Conservation (phyloP, 257 asterid genomes). For the Solanum ossicruentum region DNA sequence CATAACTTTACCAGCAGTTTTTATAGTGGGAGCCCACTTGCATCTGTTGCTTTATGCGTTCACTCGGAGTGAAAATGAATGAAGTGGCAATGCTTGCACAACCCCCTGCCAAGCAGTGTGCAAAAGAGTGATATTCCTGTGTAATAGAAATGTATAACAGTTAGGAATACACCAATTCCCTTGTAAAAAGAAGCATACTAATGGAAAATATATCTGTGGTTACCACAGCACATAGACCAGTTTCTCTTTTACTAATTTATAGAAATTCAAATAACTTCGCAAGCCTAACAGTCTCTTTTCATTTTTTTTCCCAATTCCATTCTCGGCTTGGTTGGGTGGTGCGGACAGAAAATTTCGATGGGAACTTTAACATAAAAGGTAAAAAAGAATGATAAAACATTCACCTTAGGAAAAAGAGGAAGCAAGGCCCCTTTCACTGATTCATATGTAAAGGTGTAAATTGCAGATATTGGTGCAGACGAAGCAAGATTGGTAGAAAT, state of each 20-base stretch:
- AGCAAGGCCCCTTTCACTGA: conserved; percentile 63
- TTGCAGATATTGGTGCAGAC: conserved; percentile 94
- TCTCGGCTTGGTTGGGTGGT: not conserved
- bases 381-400: not conserved
- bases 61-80: conserved; percentile 92
- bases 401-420: conserved; percentile 77
- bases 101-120: conserved; percentile 89
- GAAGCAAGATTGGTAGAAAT: conserved; percentile 69
- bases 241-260: not conserved
- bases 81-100: conserved; percentile 92
- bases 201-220: not conserved
- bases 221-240: not conserved
- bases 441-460: conserved; percentile 88
- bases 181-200: not conserved
- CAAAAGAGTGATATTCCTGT: conserved; percentile 72
- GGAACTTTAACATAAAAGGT: not conserved
- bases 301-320: not conserved
- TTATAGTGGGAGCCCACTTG: conserved; percentile 80
- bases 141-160: not conserved
- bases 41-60: conserved; percentile 93
- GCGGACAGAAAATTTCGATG: not conserved
- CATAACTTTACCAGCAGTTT: conserved; percentile 56
- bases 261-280: not conserved
- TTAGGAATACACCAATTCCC: not conserved
- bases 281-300: not conserved